Evolutionary conservation across 148 eudicot species (phyloP).

Genomic region (Rheum nobile): DNA sequence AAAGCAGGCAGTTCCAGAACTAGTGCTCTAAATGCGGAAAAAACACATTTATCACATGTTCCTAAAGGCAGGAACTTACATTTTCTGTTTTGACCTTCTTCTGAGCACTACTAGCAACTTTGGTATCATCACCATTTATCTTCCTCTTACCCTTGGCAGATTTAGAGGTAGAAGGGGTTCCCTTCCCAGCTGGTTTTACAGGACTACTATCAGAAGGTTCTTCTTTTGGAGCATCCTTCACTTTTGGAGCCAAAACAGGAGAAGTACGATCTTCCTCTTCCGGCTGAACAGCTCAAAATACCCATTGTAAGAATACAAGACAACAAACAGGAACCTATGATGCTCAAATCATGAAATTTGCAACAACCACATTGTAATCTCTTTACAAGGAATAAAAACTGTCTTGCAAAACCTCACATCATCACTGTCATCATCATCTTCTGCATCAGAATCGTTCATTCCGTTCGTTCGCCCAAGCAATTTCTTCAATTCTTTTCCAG

Average conservation of each 20-base stretch:
- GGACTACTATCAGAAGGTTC: constrained; percentile 78
- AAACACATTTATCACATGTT: background rate
- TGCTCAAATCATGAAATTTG: background rate
- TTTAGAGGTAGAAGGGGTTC: constrained; percentile 59
- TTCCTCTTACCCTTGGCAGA: constrained; percentile 90
- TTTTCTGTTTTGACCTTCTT: constrained; percentile 85
- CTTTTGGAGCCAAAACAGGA: constrained; percentile 72
- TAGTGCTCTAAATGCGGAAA: background rate
- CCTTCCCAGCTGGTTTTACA: constrained; percentile 53
- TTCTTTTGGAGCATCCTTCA: constrained; percentile 65
- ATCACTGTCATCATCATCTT: constrained; percentile 80
- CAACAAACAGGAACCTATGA: background rate
- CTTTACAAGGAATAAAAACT: background rate
- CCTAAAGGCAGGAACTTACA: constrained; percentile 24
- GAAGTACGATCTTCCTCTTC: constrained; percentile 78
- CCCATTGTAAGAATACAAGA: background rate
- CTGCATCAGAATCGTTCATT: constrained; percentile 74
- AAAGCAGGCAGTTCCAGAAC: background rate
- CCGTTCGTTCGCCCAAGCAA: constrained; percentile 71
- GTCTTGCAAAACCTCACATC: constrained; percentile 43
- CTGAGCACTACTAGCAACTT: constrained; percentile 37
- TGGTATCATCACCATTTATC: constrained; percentile 49
- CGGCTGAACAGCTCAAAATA: constrained; percentile 13
- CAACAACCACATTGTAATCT: background rate
- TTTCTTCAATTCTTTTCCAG: constrained; percentile 94